A percentile compares a stretch with the other conserved stretches of the same genome.
phyloP scores from a whole-genome alignment of 1,139 yeast species.

The Kodamaea anthophila region DNA sequence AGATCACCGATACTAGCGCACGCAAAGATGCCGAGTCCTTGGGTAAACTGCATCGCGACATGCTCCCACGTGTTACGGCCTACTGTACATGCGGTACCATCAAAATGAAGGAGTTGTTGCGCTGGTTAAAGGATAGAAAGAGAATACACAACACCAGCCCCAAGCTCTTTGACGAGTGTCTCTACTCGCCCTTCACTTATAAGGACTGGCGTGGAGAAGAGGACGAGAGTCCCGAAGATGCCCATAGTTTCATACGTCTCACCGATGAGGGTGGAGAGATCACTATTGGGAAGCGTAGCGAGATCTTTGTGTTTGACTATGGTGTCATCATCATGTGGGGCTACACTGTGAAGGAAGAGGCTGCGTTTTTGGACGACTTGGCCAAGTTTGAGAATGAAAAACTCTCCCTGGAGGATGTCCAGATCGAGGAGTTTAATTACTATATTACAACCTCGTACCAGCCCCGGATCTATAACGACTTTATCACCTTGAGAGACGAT shows the following conservation, averaged over 20 bases:
- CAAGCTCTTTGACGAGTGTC: conserved; percentile 85
- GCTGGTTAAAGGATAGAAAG: conserved; percentile 81
- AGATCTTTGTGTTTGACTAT: conserved; percentile 83
- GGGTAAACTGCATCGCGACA: conserved; percentile 82
- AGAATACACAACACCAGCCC: conserved; percentile 74
- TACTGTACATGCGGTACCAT: conserved; percentile 94
- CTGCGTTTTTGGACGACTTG: conserved; percentile 72
- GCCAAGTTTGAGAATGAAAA: conserved; percentile 89
- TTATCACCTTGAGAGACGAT: conserved; percentile 86
- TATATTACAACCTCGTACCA: conserved; percentile 90
- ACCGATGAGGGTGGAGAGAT: conserved; percentile 96
- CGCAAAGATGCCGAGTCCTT: conserved; percentile 89
- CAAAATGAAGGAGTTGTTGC: conserved; percentile 74
- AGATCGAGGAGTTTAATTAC: conserved; percentile 89
- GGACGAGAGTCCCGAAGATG: conserved; percentile 6
- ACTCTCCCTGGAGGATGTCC: conserved; percentile 83
- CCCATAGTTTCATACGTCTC: conserved; percentile 52
- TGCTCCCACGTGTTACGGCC: conserved; percentile 86
- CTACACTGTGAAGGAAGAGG: conserved; percentile 76
- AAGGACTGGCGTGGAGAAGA: conserved; percentile 62
- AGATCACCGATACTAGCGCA: conserved; percentile 87
- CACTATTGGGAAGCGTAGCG: conserved; percentile 72
- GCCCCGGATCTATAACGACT: conserved; percentile 92
- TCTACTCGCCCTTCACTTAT: conserved; percentile 83
- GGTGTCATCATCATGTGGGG: conserved; percentile 98